Evolutionary conservation across 495 filamentous ascomycete species (phyloP), one percentile per base, ranked within the genome.

Genomic region (Xylaria cubensis): DNA sequence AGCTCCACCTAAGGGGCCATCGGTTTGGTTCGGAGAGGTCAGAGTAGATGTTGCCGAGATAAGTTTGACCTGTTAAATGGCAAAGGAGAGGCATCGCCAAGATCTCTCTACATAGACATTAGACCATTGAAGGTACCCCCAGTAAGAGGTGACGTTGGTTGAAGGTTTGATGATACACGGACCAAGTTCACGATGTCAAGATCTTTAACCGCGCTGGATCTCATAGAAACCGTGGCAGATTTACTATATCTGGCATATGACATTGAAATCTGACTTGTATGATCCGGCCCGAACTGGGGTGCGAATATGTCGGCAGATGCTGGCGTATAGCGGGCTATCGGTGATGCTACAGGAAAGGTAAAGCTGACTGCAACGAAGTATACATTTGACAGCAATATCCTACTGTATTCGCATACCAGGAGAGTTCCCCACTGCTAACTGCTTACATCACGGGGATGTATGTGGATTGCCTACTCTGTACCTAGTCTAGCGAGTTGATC

Each of bases 231-330:
- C 6, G 3, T 26, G 50, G 51, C 24, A 39, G 12, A 34, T 61
- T 39, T 61, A 61, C 58, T 21, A 21, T 39, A 61, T 36, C 58
- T 42, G 42, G 39, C 29, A 53, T 66, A 67, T 56, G 34, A 67
- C 9, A 67, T 67, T 29, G n/a, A 21, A 55, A 56, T 44, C 29
- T 42, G 65, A 42, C 48, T 13, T 29, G 48, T 17, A 32, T 39
- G 29, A 39, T 41, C 48, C 65, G 36, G 48, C 17, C 44, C 29
- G 46, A 36, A 9, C 48, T 41, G 48, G 26, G 36, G 1, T 42
- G 50, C 32, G 36, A 67, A 12, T 21, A 51, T 67, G 64, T 32
- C 46, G 64, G 64, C n/a, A 67, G 44, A 51, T 67, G 34, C 13
- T 66, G 63, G 26, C 24, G 61, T 41, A 42, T 32, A 19, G 39